These are phyloP conservation scores for Inga leiocalycina DNA, from an alignment of 306 rosid species.

Conservation along the genomic window DNA sequence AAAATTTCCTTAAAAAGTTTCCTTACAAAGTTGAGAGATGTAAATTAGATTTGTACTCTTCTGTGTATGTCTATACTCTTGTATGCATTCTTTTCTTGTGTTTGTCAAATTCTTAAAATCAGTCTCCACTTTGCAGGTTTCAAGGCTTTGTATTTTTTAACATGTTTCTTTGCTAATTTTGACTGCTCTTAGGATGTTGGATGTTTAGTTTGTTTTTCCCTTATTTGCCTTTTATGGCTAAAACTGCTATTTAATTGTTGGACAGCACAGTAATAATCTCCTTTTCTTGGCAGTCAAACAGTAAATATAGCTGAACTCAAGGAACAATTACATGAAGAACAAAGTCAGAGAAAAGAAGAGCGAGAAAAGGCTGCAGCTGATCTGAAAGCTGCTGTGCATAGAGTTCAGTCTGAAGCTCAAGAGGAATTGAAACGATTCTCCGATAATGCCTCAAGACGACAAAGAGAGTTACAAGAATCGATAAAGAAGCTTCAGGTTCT, in stretches of 20 bases:
- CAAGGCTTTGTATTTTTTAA: background rate
- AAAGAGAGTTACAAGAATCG: conserved; percentile 78
- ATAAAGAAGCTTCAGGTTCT: conserved; percentile 82
- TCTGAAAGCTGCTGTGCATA: conserved; percentile 80
- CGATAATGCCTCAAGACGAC: conserved; percentile 67
- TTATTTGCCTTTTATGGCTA: conserved; percentile 13
- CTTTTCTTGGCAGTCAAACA: conserved; percentile 66
- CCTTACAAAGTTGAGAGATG: background rate
- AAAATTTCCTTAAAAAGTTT: background rate
- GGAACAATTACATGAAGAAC: conserved; percentile 77
- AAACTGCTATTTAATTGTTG: conserved; percentile 1
- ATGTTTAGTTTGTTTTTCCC: conserved; percentile 2
- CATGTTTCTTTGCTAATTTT: background rate
- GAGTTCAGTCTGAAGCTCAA: conserved; percentile 81
- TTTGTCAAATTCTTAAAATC: conserved; percentile 2
- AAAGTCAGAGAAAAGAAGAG: conserved; percentile 77
- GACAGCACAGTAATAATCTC: conserved; percentile 9
- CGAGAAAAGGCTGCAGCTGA: conserved; percentile 87
- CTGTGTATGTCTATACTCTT: background rate
- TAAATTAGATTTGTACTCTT: background rate
- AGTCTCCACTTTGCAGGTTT: background rate
- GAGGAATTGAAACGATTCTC: conserved; percentile 72
- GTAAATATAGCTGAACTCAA: conserved; percentile 73
- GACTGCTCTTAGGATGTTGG: conserved; percentile 11
- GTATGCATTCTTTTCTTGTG: background rate